Evolutionary conservation across 1,284 basidiomycete species (phyloP).

Genomic region (Microbotryum violaceum): DNA sequence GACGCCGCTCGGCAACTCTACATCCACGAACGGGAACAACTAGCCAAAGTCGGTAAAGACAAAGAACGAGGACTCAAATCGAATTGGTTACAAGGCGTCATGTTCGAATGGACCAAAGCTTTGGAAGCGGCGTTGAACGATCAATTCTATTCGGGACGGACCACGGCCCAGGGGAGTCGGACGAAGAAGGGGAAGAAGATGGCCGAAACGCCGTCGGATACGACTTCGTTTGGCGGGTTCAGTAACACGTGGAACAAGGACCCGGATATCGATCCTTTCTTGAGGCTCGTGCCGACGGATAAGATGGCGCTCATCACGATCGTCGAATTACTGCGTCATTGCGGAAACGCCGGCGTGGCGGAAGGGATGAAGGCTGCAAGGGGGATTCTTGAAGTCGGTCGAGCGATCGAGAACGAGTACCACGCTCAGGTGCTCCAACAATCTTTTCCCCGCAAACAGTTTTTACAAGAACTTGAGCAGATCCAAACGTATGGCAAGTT

Average conservation of each 20-base stretch:
- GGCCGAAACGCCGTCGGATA: background rate
- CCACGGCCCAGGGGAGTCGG: background rate
- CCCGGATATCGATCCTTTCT: slow-evolving; percentile 53
- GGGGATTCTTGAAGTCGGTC: slow-evolving; percentile 72
- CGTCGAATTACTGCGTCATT: slow-evolving; percentile 78
- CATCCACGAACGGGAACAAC: slow-evolving; percentile 55
- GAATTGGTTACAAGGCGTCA: slow-evolving; percentile 63
- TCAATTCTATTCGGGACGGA: background rate
- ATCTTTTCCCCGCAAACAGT: slow-evolving; percentile 35
- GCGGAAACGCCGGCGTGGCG: slow-evolving; percentile 58
- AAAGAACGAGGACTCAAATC: slow-evolving; percentile 48
- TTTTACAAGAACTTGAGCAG: slow-evolving; percentile 30
- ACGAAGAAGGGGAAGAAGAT: slow-evolving; percentile 8
- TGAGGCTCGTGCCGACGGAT: slow-evolving; percentile 65
- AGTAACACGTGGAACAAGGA: slow-evolving; percentile 15
- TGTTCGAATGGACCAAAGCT: slow-evolving; percentile 77
- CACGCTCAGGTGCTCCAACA: slow-evolving; percentile 70
- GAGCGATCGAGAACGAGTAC: slow-evolving; percentile 80
- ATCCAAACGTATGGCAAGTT: background rate
- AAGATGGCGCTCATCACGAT: slow-evolving; percentile 84
- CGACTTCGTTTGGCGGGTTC: background rate
- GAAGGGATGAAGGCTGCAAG: slow-evolving; percentile 88
- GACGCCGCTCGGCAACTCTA: slow-evolving; percentile 70
- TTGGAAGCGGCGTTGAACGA: slow-evolving; percentile 50
- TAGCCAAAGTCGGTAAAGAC: slow-evolving; percentile 54